A percentile compares a stretch with the other conserved stretches of the same genome.
Conservation (phyloP, 169 alveolate species). For the Eimeria tenella region DNA sequence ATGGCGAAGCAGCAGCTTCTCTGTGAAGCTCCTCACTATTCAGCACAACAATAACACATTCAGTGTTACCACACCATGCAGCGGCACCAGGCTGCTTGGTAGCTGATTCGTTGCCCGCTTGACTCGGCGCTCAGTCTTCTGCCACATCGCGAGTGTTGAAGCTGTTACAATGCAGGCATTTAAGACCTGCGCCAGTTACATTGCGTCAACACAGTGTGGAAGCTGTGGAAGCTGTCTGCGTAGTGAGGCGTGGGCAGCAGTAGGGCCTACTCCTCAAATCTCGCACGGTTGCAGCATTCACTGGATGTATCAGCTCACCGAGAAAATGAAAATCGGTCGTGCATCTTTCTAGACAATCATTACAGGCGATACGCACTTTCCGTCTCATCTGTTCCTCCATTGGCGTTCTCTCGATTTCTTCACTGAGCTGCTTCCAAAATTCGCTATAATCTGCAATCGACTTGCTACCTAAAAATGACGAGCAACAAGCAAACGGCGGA, state of each 20-base stretch:
- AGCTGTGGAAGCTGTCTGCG: no score
- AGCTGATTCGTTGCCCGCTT: no score
- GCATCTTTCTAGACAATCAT: constrained; percentile 57
- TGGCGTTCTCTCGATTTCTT: constrained; percentile 63
- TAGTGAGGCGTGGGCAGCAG: no score
- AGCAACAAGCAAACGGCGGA: background rate
- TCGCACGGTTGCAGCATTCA: no score
- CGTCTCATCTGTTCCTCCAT: constrained; percentile 40
- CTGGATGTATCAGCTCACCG: constrained; percentile 3
- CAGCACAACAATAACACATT: no score
- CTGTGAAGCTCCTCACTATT: no score
- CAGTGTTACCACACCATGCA: no score
- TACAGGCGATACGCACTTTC: constrained; percentile 36
- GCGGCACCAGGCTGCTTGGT: no score
- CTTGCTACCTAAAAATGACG: constrained; percentile 44
- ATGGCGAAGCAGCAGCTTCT: no score
- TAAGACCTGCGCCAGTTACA: constrained; percentile 6
- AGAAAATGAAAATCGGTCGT: constrained; percentile 60
- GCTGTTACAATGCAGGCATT: constrained; percentile 47
- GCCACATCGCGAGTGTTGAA: constrained; percentile 43
- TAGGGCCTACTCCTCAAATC: no score
- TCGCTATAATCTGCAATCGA: constrained; percentile 34
- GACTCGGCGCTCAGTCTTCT: background rate
- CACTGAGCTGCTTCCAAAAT: constrained; percentile 67
- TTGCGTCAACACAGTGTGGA: background rate